Evolutionary conservation across 1,284 basidiomycete species (phyloP), one percentile per base, ranked within the genome.

Genomic region (Veloporphyrellus conicus): DNA sequence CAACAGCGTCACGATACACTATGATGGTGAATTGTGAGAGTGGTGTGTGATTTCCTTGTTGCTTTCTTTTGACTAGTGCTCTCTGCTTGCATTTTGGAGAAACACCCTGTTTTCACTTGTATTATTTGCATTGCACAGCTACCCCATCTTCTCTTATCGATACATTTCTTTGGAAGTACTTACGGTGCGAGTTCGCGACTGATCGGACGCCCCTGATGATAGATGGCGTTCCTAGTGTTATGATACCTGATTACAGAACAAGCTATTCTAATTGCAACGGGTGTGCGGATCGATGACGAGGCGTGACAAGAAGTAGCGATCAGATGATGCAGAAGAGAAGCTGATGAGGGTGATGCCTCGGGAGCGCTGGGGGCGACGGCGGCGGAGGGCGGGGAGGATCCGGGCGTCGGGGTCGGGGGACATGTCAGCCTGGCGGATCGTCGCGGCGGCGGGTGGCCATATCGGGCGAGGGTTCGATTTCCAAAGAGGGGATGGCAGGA

Each of bases 1-100:
- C 70, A 87, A 82, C 59, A 90, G 86, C 68, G 89, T 94, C 60
- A 93, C 91, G 50, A 72, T 93, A 64, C 84, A 91, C 58, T 82
- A 90, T 67, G 87, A 90, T 58, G 87, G 85, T 45, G 87, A 89
- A 56, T 12, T 64, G 50, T 61, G 59, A 63, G 3, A 11, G 34
- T 20, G 34, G 51, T 53, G 38, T 52, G 54, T 59, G 41, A 37
- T 55, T 55, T 61, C 47, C 22, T 20, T 35, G 36, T 50, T 53
- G 41, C 22, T 57, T 62, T 33, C 46, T 43, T n/a, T 46, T 50
- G 35, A 54, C 31, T 9, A 33, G 32, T n/a, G 15, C 34, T 20
- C 19, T 27, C 15, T 49, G 41, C 61, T 63, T 60, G 52, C 50
- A 51, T 61, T 54, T 47, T 43, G 54, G 48, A 54, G 50, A 50